Evolutionary conservation across 805 yeast genomes (phyloP), one percentile per base, ranked within the genome.

Genomic region (Ogataea degrootiae): DNA sequence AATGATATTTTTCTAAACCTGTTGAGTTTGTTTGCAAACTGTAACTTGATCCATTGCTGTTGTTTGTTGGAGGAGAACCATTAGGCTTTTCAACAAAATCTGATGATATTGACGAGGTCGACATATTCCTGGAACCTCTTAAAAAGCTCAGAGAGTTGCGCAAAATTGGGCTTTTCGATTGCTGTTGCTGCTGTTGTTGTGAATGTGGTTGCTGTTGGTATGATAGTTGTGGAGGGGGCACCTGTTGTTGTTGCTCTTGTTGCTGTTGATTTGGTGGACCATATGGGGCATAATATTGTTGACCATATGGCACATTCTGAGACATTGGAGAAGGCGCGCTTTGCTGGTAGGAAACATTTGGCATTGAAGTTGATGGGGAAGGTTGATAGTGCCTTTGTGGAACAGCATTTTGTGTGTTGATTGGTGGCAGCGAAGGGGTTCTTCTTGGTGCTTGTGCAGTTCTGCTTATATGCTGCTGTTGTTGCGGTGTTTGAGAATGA

Each of bases 71-170:
- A 19, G 17, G 33, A 1, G 39, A n/a, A n/a, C 21, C 36, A n/a
- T 21, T 22, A 15, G 43, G 12, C 29, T 38, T 19, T 15, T 56
- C 54, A 9, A 46, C 39, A 34, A 19, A 29, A 36, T 59, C 61
- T 1, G 61, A 53, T 12, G 53, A 40, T 7, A 62, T 46, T 2
- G 63, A 56, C 0, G 60, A 44, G 2, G 62, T 48, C 0, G 63
- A 57, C 3, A 53, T 50, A 39, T 60, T 64, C 41, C 62, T 51
- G 2, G 59, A 48, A 11, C 66, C 65, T 31, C 68, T 52, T n/a
- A 70, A 48, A 23, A 70, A 62, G 39, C 62, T 67, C 21, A 65
- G 48, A 1, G 74, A 70, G 48, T 71, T 74, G 16, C 71, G 65
- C 35, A 70, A 49, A 14, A 64, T 64, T 1, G 75, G 75, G 37